Percentiles rank a stretch among this genome's conserved stretches.
Evolutionary conservation across 352 stramenopile genomes (phyloP).

Genomic region (Labyrinthula sp.): DNA sequence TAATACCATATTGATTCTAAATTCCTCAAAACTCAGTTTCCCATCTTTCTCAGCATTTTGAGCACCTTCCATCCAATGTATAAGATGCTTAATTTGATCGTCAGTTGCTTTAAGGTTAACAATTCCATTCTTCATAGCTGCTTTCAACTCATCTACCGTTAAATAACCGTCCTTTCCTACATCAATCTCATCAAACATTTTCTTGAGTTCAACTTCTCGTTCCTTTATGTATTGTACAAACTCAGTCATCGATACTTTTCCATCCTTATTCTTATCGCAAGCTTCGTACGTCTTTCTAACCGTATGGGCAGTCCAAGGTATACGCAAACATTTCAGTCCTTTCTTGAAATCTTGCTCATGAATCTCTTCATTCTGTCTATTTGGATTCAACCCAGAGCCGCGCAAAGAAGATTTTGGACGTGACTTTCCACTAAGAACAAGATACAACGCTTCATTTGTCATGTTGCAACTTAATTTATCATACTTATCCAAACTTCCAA

Average conservation of each 20-base stretch:
- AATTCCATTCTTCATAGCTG: conserved; percentile 11
- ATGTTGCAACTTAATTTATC: conserved; percentile 25
- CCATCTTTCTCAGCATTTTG: conserved; percentile 20
- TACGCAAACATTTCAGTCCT: conserved; percentile 21
- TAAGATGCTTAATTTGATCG: conserved; percentile 18
- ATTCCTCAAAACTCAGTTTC: conserved; percentile 28
- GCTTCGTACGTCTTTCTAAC: conserved; percentile 10
- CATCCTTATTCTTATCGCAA: conserved; percentile 22
- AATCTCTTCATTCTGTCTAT: conserved; percentile 5
- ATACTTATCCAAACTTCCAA: no score
- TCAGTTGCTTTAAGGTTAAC: conserved; percentile 16
- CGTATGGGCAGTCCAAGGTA: conserved; percentile 12
- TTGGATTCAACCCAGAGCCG: conserved; percentile 7
- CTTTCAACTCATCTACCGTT: conserved; percentile 18
- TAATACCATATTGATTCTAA: conserved; percentile 1
- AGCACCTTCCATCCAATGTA: conserved; percentile 27
- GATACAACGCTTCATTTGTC: conserved; percentile 16
- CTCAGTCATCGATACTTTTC: conserved; percentile 20
- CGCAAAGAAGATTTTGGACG: no score
- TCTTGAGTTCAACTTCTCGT: conserved; percentile 18
- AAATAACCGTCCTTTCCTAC: conserved; percentile 7
- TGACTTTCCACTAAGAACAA: no score
- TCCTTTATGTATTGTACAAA: conserved; percentile 18
- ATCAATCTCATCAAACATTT: conserved; percentile 27
- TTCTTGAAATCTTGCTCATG: conserved; percentile 24